Conservation (phyloP, 805 yeast species). For the Starmerella roubikii region DNA sequence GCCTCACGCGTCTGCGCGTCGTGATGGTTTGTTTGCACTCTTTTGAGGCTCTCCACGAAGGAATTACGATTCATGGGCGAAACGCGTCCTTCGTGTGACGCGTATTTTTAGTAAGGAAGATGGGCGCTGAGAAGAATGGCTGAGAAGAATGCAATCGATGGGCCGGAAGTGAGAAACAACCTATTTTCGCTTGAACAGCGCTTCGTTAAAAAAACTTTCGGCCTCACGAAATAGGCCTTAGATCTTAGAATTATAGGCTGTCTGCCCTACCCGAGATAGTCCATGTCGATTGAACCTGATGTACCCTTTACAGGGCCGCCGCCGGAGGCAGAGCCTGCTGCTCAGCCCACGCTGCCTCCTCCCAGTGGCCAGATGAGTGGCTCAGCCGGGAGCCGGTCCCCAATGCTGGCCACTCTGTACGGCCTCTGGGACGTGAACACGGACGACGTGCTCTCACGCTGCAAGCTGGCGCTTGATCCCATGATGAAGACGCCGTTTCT, state of each 20-base stretch:
- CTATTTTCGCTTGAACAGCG: no score
- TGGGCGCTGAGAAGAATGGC: no score
- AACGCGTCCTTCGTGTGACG: not conserved
- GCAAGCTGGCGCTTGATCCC: constrained; percentile 49
- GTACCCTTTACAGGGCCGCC: constrained; percentile 3
- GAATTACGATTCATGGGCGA: not conserved
- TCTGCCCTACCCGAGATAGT: no score
- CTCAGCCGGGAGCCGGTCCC: no score
- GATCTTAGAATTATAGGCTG: no score
- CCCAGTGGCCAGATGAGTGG: no score
- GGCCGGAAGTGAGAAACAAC: no score
- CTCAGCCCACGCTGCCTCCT: not conserved
- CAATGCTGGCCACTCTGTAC: constrained; percentile 7
- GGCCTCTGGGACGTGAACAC: constrained; percentile 50
- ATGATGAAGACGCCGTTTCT: constrained; percentile 21
- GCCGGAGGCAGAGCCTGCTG: constrained; percentile 9
- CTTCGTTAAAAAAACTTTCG: no score
- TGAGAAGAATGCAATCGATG: no score
- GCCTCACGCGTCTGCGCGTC: not conserved
- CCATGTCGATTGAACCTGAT: constrained; percentile 15
- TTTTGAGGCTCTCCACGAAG: not conserved
- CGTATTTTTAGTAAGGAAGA: not conserved
- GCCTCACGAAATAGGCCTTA: no score
- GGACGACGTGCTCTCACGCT: constrained; percentile 41
- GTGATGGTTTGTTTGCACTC: not conserved